Conservation (phyloP, 2,329 filamentous ascomycete species). For the Mycosphaerella sp. region DNA sequence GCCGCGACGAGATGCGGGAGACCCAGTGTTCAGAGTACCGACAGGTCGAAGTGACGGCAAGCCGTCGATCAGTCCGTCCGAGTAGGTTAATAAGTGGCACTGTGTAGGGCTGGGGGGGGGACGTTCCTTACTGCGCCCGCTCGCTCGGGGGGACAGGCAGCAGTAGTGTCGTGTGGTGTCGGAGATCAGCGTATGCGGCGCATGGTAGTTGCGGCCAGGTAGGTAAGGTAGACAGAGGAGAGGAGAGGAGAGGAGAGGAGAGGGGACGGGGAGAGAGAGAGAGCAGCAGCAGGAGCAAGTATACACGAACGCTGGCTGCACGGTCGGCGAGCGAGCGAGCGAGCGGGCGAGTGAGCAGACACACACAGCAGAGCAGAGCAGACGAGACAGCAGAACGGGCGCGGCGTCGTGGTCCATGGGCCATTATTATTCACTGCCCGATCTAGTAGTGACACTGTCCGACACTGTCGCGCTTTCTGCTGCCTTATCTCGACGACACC, state of each 20-base stretch:
- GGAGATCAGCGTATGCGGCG: slow-evolving; percentile 7
- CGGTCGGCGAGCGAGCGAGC: neutral
- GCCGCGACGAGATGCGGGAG: slow-evolving; percentile 5
- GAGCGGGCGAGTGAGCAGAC: too few relatives aligned
- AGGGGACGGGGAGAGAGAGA: too few relatives aligned
- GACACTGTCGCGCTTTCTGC: neutral
- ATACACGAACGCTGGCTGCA: neutral
- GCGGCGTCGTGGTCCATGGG: neutral
- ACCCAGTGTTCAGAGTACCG: slow-evolving; percentile 5
- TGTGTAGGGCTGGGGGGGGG: neutral
- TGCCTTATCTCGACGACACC: neutral
- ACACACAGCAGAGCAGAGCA: too few relatives aligned
- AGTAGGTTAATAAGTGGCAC: neutral
- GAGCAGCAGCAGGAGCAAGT: too few relatives aligned
- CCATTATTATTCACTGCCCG: neutral
- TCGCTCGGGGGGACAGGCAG: neutral
- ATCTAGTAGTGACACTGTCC: neutral
- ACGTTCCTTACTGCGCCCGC: neutral
- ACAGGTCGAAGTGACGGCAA: slow-evolving; percentile 9
- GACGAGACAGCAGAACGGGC: neutral
- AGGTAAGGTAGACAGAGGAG: neutral
- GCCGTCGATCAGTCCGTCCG: slow-evolving; percentile 11
- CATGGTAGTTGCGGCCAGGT: slow-evolving; percentile 1
- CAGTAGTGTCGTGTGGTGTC: neutral
- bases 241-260: neutral